A percentile compares a stretch with the other conserved stretches of the same genome.
These are phyloP conservation scores for Tuber umbilicatum DNA, from an alignment of 495 filamentous ascomycete genomes.

Conservation along the genomic window DNA sequence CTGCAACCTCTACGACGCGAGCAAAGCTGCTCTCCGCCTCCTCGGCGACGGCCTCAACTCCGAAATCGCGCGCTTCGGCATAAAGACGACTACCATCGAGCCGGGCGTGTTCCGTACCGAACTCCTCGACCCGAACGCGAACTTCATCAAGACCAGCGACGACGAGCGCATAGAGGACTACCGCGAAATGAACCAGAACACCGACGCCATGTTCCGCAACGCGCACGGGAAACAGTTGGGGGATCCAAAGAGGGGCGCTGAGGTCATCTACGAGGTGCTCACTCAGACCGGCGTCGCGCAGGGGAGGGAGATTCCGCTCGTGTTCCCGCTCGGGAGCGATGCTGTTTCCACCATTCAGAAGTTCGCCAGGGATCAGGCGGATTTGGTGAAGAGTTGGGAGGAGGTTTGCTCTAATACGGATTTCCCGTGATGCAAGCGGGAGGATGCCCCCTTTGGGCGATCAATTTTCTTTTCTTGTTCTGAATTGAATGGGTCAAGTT, in stretches of 20 bases:
- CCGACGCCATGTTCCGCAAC: constrained; percentile 7
- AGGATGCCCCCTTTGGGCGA: background rate
- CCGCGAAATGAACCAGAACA: constrained; percentile 33
- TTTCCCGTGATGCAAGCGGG: background rate
- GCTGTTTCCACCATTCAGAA: constrained; percentile 18
- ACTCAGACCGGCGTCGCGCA: constrained; percentile 43
- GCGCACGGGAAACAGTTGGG: constrained; percentile 43
- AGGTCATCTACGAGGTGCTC: constrained; percentile 48
- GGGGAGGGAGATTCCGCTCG: constrained; percentile 43
- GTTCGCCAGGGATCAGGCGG: constrained; percentile 1
- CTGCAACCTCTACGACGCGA: background rate
- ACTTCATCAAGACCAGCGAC: background rate
- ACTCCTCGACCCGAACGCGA: constrained; percentile 11
- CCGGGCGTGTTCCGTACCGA: constrained; percentile 39
- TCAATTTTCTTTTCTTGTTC: background rate
- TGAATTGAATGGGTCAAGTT: background rate
- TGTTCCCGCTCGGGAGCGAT: constrained; percentile 47
- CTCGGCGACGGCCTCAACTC: constrained; percentile 31
- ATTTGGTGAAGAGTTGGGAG: background rate
- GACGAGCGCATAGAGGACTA: constrained; percentile 30
- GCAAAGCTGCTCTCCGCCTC: background rate
- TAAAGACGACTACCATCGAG: constrained; percentile 46
- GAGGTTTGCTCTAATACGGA: background rate
- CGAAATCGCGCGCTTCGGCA: constrained; percentile 45
- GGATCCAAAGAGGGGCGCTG: constrained; percentile 47